Conservation (phyloP, 352 stramenopile genomes). For the Phytophthora foliorum region DNA sequence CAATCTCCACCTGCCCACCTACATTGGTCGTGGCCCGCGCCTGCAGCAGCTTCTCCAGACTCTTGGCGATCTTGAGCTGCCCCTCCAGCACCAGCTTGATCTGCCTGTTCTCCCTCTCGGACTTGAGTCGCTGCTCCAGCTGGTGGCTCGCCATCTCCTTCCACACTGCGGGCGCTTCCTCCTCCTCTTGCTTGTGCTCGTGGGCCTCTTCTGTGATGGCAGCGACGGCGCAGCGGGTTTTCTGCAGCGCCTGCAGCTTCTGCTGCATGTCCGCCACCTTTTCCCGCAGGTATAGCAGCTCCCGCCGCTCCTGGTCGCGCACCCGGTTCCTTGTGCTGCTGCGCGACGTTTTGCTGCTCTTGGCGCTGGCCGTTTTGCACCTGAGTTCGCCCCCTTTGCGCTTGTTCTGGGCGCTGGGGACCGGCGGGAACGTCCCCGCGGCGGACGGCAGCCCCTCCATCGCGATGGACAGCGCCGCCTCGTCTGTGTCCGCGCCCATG, state of each 20-base stretch:
- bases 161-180: slow-evolving; percentile 41
- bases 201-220: not conserved
- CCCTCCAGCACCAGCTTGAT: slow-evolving; percentile 66
- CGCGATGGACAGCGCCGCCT: slow-evolving; percentile 29
- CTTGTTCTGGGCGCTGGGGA: slow-evolving; percentile 16
- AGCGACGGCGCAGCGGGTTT: slow-evolving; percentile 10
- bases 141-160: slow-evolving; percentile 59
- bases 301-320: slow-evolving; percentile 49
- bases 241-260: slow-evolving; percentile 48
- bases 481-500: slow-evolving; percentile 27
- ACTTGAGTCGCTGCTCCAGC: slow-evolving; percentile 55
- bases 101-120: slow-evolving; percentile 68
- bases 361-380: slow-evolving; percentile 16
- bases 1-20: not conserved
- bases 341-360: slow-evolving; percentile 39
- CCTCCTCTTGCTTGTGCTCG: slow-evolving; percentile 6
- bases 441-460: slow-evolving; percentile 27
- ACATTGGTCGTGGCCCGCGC: slow-evolving; percentile 46
- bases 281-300: slow-evolving; percentile 54
- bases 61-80: slow-evolving; percentile 75
- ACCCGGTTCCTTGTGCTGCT: slow-evolving; percentile 51
- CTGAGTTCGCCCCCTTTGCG: slow-evolving; percentile 24
- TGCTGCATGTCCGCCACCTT: slow-evolving; percentile 58
- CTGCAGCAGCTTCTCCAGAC: slow-evolving; percentile 61
- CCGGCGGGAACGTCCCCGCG: slow-evolving; percentile 8